phyloP scores from a whole-genome alignment of 2,329 filamentous ascomycete genomes.

The Fusarium marasasianum region DNA sequence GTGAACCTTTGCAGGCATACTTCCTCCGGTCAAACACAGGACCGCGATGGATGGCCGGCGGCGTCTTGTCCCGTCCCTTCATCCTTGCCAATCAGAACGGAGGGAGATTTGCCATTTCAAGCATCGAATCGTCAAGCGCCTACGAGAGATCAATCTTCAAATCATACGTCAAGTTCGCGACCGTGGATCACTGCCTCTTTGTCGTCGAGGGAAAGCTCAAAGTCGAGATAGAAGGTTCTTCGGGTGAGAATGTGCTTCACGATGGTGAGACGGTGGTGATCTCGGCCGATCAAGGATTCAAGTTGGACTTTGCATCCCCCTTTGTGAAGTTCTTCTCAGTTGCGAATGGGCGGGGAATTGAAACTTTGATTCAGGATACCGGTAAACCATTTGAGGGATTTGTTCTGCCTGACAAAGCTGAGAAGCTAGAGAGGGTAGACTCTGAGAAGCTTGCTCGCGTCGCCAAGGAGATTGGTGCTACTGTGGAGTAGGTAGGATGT shows the following conservation, averaged over 20 bases:
- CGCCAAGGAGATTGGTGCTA: not conserved
- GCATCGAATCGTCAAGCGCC: not conserved
- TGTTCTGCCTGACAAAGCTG: not conserved
- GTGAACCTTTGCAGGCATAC: too few species aligned
- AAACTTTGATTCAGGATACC: not conserved
- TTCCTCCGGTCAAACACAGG: not conserved
- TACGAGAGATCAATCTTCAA: too few species aligned
- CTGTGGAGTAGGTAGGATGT: not conserved
- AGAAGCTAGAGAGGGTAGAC: not conserved
- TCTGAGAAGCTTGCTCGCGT: not conserved
- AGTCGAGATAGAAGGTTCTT: not conserved
- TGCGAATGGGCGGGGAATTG: not conserved
- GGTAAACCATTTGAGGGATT: not conserved
- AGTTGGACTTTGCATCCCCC: not conserved
- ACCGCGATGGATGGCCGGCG: not conserved
- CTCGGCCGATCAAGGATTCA: not conserved
- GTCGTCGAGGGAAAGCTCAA: not conserved
- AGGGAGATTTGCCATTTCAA: not conserved
- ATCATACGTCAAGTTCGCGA: too few species aligned
- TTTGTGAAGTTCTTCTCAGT: not conserved
- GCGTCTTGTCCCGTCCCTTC: not conserved
- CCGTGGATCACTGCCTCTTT: not conserved
- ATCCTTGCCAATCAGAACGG: fast-evolving
- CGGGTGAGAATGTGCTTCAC: not conserved
- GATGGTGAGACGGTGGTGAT: not conserved